Base-by-base conservation (phyloP, 106 monocot species). In the Dioscorea dumetorum region DNA sequence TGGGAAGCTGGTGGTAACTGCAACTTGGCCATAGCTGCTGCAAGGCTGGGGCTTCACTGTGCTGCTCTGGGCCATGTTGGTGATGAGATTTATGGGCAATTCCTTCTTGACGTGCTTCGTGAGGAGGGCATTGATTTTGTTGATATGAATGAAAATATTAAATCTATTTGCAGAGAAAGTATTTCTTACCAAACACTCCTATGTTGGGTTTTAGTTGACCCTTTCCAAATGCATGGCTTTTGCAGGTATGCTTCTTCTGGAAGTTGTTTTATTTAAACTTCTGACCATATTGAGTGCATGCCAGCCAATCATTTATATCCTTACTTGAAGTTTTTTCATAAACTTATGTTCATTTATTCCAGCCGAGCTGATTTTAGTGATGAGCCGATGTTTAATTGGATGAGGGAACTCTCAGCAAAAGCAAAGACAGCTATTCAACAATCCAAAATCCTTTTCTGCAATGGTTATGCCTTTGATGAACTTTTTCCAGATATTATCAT, bases 1-100 rank as follows among this genome's bases (percentile, higher is more conserved):
- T 95, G 95, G 95, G 95, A 95, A 78, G 95, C 95, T 48, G 95
- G 95, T 32, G 95, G 95, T 74, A 88, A 91, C 69, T 86, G 86
- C 79, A 95, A 95, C 69, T 77, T 95, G 63, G 77, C 76, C 52
- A 86, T 95, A 63, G 95, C 95, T 64, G 88, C 95, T 62, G 75
- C 95, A 61, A 88, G 95, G 73, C 70, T 95, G 49, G 95, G 95
- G 31, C 81, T 95, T 80, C 66, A 57, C 33, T 86, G 88, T 57
- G 60, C 78, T 53, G 75, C 88, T 17, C 68, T 95, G 66, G 95
- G 95, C 68, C 88, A 88, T 82, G 81, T 95, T 28, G 95, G 95
- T 12, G 75, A 88, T 65, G 95, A 95, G 61, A 79, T 84, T 14
- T 91, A 95, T 78, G 95, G 95, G 16, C 73, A 74, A 41, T 95